Conservation (phyloP, 2,329 filamentous ascomycete species). For the Stylonectria norvegica region DNA sequence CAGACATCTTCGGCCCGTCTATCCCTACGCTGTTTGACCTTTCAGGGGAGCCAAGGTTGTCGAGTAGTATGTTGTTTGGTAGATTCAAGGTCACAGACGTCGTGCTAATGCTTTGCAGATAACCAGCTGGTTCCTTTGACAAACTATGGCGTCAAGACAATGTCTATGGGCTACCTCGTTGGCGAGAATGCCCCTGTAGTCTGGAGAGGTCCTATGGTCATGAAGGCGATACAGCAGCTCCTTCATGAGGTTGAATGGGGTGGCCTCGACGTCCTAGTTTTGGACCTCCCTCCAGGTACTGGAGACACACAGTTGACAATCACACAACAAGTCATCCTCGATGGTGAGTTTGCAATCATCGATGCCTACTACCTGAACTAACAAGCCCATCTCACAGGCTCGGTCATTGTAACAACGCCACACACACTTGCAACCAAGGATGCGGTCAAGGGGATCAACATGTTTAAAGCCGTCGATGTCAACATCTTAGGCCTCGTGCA, state of each 20-base stretch:
- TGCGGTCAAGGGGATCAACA: slow-evolving; percentile 84
- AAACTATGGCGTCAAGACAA: slow-evolving; percentile 94
- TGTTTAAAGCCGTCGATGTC: slow-evolving; percentile 84
- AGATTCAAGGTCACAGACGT: not conserved
- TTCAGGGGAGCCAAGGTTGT: slow-evolving; percentile 72
- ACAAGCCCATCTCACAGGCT: slow-evolving; percentile 44
- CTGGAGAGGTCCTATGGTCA: slow-evolving; percentile 96
- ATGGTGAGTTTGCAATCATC: slow-evolving; percentile 51
- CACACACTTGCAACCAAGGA: slow-evolving; percentile 92
- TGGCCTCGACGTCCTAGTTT: slow-evolving; percentile 78
- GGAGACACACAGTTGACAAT: slow-evolving; percentile 97
- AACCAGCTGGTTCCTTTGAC: slow-evolving; percentile 83
- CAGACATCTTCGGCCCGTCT: slow-evolving; percentile 94
- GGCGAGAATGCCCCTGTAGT: slow-evolving; percentile 78
- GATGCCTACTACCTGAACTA: not conserved
- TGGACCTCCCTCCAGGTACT: slow-evolving; percentile 91
- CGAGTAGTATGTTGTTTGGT: slow-evolving; percentile 54
- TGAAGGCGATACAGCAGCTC: slow-evolving; percentile 93
- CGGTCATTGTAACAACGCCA: slow-evolving; percentile 86
- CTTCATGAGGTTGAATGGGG: slow-evolving; percentile 95
- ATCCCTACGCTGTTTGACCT: slow-evolving; percentile 88
- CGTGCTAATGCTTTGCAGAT: slow-evolving; percentile 41
- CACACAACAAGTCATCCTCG: slow-evolving; percentile 86
- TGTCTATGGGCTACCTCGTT: slow-evolving; percentile 97
- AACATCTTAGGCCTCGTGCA: slow-evolving; percentile 83